Evolutionary conservation across 352 stramenopile species (phyloP), one percentile per base, ranked within the genome.

Genomic region (Globisporangium emineosum): DNA sequence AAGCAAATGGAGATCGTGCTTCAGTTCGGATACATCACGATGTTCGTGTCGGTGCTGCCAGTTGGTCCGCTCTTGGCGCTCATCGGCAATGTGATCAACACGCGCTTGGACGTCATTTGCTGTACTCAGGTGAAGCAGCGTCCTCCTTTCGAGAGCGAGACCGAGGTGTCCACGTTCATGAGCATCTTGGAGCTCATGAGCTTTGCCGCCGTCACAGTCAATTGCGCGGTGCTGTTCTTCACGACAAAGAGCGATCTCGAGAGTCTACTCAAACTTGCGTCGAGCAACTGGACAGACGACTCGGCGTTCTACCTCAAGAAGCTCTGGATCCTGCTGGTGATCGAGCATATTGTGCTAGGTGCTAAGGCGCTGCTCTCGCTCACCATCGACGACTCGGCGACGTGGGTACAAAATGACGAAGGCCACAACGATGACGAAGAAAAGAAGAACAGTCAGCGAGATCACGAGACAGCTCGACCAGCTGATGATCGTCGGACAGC

Each of bases 11-110:
- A 93, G 60, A 64, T 86, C 12, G 73, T 93, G 45, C 67, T 93
- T n/a, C 82, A 90, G 84, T 97, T 98, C 66, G 93, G 93, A 49
- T 98, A 98, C 71, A 84, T 98, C 45, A 98, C 92, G 35, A 88
- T 98, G 73, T 98, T 98, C 72, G 90, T 96, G 2, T 93, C 85
- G 0, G 95, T 96, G 45, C 90, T 98, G 60, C 93, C 93, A 0
- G 66, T 93, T 17, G 95, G 88, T 23, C 87, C 93, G 19, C 69
- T 98, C 47, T 79, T 98, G 58, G 90, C 90, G 25, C 76, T 96
- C 49, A 49, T 94, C 29, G 91, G 83, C 53, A 97, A 98, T 65
- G 79, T 93, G 1, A 68, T 98, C 60, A 93, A 96, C 57, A 92
- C 90, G 58, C 81, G 92, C 37, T 70, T 96, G 7, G 89, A 97